phyloP scores from a whole-genome alignment of 441 rosid species.

The Corymbia calophylla region DNA sequence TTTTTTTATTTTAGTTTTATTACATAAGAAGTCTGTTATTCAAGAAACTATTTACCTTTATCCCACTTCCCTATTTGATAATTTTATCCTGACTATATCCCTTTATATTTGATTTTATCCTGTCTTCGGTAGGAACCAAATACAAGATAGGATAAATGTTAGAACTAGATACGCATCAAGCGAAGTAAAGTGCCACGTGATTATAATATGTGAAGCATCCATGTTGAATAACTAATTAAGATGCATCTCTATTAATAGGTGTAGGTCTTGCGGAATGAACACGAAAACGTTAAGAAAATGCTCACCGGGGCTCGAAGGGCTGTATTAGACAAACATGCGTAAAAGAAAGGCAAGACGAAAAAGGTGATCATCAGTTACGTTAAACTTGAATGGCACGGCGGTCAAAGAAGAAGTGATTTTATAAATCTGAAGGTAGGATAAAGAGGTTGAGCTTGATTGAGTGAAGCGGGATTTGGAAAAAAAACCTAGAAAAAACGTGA shows the following conservation, averaged over 20 bases:
- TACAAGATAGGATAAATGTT: background rate
- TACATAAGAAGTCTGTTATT: background rate
- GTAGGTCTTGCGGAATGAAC: background rate
- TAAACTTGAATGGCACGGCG: background rate
- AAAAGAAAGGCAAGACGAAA: background rate
- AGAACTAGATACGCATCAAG: no score
- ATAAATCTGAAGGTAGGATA: background rate
- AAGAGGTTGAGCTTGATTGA: background rate
- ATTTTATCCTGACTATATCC: no score
- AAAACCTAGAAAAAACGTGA: background rate
- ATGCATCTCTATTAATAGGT: background rate
- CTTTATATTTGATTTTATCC: background rate
- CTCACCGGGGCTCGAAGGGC: rapidly evolving
- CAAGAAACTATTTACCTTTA: rapidly evolving
- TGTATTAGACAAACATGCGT: background rate
- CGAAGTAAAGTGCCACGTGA: rapidly evolving
- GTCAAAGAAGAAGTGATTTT: background rate
- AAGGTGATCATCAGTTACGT: background rate
- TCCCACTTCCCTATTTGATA: rapidly evolving
- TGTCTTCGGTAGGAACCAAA: rapidly evolving
- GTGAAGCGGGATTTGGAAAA: background rate
- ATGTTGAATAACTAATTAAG: background rate
- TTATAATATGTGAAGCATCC: rapidly evolving
- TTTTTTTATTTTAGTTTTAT: background rate
- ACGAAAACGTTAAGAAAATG: background rate